Evolutionary conservation across 352 stramenopile genomes (phyloP).

Genomic region (Pythium graminicola): DNA sequence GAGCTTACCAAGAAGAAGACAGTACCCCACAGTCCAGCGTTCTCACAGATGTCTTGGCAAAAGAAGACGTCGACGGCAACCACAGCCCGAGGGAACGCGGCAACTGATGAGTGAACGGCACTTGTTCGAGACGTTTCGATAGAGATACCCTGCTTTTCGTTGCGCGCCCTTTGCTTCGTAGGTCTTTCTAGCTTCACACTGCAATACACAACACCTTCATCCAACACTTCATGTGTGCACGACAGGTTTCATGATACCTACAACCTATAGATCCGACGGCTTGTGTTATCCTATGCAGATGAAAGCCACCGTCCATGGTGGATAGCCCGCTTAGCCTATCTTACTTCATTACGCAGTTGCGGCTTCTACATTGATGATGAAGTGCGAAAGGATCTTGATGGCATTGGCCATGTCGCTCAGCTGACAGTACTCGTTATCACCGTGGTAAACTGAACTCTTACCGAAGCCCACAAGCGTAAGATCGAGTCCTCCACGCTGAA

Average conservation of each 20-base stretch:
- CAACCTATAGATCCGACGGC: no score
- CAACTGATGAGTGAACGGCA: conserved; percentile 5
- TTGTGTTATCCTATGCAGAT: no score
- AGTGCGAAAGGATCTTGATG: conserved; percentile 78
- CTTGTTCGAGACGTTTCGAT: no score
- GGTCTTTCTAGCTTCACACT: no score
- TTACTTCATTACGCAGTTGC: conserved; percentile 21
- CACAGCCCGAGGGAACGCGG: neutral
- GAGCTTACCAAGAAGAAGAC: conserved; percentile 23
- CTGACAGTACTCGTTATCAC: conserved; percentile 89
- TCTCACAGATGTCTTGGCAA: conserved; percentile 83
- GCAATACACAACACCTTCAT: neutral
- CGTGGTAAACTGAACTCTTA: conserved; percentile 85
- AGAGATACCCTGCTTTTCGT: no score
- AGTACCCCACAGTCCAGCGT: conserved; percentile 63
- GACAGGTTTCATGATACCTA: neutral
- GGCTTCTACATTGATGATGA: conserved; percentile 68
- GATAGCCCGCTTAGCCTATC: no score
- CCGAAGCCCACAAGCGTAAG: conserved; percentile 73
- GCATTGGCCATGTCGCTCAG: conserved; percentile 85
- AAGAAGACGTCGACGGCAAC: conserved; percentile 32
- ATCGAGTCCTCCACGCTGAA: conserved; percentile 70
- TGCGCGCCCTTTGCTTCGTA: neutral
- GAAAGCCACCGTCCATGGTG: no score
- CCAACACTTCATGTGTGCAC: neutral